Evolutionary conservation across 257 asterid species (phyloP).

Genomic region (Cruciata laevipes): DNA sequence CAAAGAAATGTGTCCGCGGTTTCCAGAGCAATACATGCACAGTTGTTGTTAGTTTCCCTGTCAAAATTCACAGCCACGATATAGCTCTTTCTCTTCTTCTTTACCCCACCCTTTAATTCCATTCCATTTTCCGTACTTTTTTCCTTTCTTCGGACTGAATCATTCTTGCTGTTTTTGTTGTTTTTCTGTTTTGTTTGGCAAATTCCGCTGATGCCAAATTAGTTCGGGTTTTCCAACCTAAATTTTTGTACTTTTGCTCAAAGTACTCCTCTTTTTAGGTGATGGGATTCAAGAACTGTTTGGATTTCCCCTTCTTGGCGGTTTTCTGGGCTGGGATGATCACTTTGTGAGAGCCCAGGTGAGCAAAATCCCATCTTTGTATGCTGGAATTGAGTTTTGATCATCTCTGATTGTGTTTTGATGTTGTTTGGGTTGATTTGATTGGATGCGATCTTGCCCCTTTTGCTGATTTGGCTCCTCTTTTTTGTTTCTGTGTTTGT

Average conservation of each 20-base stretch:
- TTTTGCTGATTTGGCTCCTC: background rate
- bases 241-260: background rate
- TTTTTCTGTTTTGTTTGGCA: constrained; percentile 1
- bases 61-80: constrained; percentile 22
- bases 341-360: constrained; percentile 31
- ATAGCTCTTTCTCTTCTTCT: background rate
- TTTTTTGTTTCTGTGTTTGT: background rate
- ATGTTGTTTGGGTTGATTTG: background rate
- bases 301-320: background rate
- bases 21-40: background rate
- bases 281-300: constrained; percentile 12
- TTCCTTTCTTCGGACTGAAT: constrained; percentile 23
- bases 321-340: constrained; percentile 14
- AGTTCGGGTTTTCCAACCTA: constrained; percentile 3
- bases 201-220: background rate
- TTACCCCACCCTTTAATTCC: background rate
- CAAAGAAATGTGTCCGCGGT: constrained; percentile 12
- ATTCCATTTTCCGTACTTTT: constrained; percentile 22
- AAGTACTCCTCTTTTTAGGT: background rate
- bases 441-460: constrained; percentile 8
- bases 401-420: background rate
- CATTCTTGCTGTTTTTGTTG: constrained; percentile 17
- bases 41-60: constrained; percentile 19
- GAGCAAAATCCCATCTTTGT: constrained; percentile 11
- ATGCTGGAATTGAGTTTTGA: constrained; percentile 3